These are phyloP conservation scores for Cinnamomum chago DNA, from an alignment of 164 flowering plant species.

Conservation along the genomic window DNA sequence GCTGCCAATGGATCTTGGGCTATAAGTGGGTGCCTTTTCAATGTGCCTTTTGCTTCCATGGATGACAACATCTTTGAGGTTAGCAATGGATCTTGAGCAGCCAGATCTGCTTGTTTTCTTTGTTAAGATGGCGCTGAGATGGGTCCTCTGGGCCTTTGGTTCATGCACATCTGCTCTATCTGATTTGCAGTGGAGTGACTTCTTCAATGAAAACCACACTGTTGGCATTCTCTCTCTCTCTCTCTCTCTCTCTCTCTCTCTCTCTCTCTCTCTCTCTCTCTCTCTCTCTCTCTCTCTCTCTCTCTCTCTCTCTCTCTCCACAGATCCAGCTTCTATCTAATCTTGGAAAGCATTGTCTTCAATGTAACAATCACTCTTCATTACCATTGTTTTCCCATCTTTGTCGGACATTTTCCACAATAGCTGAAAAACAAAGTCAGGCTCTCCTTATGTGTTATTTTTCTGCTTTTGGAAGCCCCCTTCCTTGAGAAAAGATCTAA, in stretches of 20 bases:
- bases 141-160: slow-evolving; percentile 53
- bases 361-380: slow-evolving; percentile 11
- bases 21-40: slow-evolving; percentile 76
- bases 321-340: slow-evolving; percentile 6
- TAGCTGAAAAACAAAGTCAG: neutral
- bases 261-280: slow-evolving; percentile 7
- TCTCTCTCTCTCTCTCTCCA: neutral
- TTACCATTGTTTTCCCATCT: slow-evolving; percentile 6
- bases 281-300: slow-evolving; percentile 9
- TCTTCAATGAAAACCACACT: slow-evolving; percentile 87
- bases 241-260: slow-evolving; percentile 6
- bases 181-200: slow-evolving; percentile 82
- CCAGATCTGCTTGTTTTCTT: slow-evolving; percentile 73
- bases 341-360: neutral
- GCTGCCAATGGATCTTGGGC: slow-evolving; percentile 97
- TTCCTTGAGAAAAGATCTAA: neutral
- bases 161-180: slow-evolving; percentile 81
- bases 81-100: slow-evolving; percentile 93
- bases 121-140: slow-evolving; percentile 63
- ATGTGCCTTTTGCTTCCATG: slow-evolving; percentile 72
- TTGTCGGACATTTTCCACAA: neutral
- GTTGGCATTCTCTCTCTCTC: slow-evolving; percentile 51
- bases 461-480: neutral
- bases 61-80: slow-evolving; percentile 91
- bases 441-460: neutral